Evolutionary conservation across 129 eudicot genomes (phyloP).

Genomic region (Pulicaria dysenterica): DNA sequence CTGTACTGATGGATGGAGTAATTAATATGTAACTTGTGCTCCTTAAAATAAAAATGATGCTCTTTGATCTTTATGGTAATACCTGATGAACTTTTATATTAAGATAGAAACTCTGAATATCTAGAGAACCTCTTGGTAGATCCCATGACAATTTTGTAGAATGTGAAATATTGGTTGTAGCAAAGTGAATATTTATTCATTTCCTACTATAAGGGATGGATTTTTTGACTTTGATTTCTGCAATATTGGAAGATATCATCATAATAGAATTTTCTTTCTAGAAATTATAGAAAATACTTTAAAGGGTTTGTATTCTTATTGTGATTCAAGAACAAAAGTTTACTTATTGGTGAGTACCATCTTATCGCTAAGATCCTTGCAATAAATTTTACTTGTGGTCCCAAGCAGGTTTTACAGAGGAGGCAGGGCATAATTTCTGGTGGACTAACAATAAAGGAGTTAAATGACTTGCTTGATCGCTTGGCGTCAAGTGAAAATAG

Average conservation of each 20-base stretch:
- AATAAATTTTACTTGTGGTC: slow-evolving; percentile 17
- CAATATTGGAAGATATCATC: no score
- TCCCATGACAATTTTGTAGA: neutral
- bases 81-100: slow-evolving; percentile 10
- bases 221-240: no score
- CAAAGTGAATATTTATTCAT: neutral
- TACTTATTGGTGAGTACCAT: neutral
- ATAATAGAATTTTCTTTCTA: no score
- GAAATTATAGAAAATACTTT: no score
- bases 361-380: slow-evolving; percentile 10
- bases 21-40: neutral
- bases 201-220: no score
- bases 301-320: no score
- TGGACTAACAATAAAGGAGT: slow-evolving; percentile 68
- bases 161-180: neutral
- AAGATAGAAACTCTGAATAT: neutral
- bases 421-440: slow-evolving; percentile 83
- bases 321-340: no score
- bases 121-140: neutral
- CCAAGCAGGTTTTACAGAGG: slow-evolving; percentile 66
- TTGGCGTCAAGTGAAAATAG: slow-evolving; percentile 81
- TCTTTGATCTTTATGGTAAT: neutral
- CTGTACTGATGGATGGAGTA: neutral
- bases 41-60: neutral
- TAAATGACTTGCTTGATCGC: slow-evolving; percentile 87